Conservation (phyloP, 495 filamentous ascomycete genomes). For the Neurospora cerealis region DNA sequence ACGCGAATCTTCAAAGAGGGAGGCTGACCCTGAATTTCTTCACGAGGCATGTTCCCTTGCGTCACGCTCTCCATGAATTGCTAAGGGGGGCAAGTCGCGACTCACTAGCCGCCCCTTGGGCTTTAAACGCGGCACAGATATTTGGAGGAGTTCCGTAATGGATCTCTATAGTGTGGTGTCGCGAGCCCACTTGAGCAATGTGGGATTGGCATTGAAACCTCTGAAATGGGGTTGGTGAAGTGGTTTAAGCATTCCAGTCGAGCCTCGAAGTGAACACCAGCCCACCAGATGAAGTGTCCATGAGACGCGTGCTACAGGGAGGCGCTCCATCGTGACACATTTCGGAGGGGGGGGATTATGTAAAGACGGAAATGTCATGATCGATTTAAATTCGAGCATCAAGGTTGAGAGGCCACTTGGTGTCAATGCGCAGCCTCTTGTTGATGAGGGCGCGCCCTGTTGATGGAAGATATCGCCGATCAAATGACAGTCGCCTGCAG, state of each 20-base stretch:
- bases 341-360: background rate
- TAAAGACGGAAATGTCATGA: background rate
- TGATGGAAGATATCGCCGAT: background rate
- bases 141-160: background rate
- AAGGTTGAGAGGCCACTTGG: background rate
- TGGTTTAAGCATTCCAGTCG: background rate
- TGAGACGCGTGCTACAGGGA: background rate
- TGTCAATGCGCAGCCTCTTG: background rate
- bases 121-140: background rate
- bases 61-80: background rate
- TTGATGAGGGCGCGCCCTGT: background rate
- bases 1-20: background rate
- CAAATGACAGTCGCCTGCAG: background rate
- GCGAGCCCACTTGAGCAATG: background rate
- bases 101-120: background rate
- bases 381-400: background rate
- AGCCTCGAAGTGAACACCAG: background rate
- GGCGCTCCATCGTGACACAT: background rate
- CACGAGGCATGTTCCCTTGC: background rate
- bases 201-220: background rate
- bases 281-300: background rate
- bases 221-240: background rate
- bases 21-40: background rate
- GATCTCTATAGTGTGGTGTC: background rate
- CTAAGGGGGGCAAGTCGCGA: background rate